Evolutionary conservation across 495 filamentous ascomycete species (phyloP), one percentile per base, ranked within the genome.

Genomic region (Delitschia confertaspora): DNA sequence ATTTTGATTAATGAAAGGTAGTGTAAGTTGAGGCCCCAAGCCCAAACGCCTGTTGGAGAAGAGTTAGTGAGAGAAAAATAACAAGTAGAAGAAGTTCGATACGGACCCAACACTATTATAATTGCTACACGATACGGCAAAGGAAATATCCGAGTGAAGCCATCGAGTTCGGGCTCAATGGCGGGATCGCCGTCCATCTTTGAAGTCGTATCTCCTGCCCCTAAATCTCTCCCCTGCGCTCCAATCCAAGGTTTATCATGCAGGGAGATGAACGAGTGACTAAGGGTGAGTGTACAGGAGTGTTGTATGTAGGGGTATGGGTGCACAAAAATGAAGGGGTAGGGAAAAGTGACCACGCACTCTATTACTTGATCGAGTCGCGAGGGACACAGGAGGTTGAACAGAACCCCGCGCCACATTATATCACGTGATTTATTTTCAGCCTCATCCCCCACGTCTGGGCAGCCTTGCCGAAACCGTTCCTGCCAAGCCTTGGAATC

Each of bases 21-120:
- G 38, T 94, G 85, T 16, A 94, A 74, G 65, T 91, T 93, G 43
- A 80, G 53, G 38, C 78, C 87, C 86, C 86, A 95, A 53, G 81
- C 85, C 88, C 88, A 94, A 53, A 93, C 77, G 48, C 83, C 85
- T 91, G 51, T 33, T 41, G n/a, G 5, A 22, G 5, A 22, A 5
- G 13, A n/a, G n/a, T n/a, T n/a, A n/a, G n/a, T n/a, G n/a, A n/a
- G n/a, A n/a, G n/a, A n/a, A n/a, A n/a, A n/a, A n/a, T n/a, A n/a
- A n/a, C n/a, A n/a, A n/a, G n/a, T n/a, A n/a, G n/a, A n/a, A n/a
- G n/a, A n/a, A n/a, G 18, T n/a, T 10, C 23, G n/a, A 20, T 6
- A 57, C 67, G 29, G 73, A 89, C 87, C 87, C 40, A 87, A 66
- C 40, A 91, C 77, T 42, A 93, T 65, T 41, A 93, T 74, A 27